Evolutionary conservation across 108 stramenopile genomes (phyloP).

Genomic region (Pseudonitzschia delicatissima): DNA sequence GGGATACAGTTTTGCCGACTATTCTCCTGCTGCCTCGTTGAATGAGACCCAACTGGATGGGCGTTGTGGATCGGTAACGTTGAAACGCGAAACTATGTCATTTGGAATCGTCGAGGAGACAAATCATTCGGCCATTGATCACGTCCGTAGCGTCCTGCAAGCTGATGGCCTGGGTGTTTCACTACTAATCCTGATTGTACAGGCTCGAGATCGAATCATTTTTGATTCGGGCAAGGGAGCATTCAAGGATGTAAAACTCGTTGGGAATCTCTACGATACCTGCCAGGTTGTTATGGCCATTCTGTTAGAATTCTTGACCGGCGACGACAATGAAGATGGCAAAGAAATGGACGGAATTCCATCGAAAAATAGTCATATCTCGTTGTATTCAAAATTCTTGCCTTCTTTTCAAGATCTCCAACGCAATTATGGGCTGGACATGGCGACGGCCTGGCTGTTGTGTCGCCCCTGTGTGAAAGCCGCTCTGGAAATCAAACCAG

Average conservation of each 20-base stretch:
- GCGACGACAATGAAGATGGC: conserved; percentile 23
- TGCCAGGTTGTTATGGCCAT: conserved; percentile 69
- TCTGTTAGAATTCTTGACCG: conserved; percentile 76
- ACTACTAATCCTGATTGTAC: conserved; percentile 72
- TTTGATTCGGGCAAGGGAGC: conserved; percentile 42
- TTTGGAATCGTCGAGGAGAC: conserved; percentile 83
- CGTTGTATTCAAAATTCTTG: conserved; percentile 52
- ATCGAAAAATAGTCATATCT: conserved; percentile 17
- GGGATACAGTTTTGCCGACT: conserved; percentile 79
- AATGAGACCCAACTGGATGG: conserved; percentile 76
- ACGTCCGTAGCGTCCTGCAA: conserved; percentile 60
- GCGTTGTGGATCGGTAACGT: conserved; percentile 56
- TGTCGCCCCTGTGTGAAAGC: conserved; percentile 35
- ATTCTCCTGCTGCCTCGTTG: conserved; percentile 69
- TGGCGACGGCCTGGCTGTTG: conserved; percentile 68
- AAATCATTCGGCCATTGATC: conserved; percentile 46
- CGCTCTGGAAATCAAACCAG: conserved; percentile 32
- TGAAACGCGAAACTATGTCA: conserved; percentile 79
- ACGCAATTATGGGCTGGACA: conserved; percentile 52
- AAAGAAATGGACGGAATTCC: conserved; percentile 20
- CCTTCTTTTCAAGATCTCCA: conserved; percentile 57
- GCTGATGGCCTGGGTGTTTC: conserved; percentile 66
- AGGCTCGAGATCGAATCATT: conserved; percentile 58
- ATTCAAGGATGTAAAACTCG: conserved; percentile 53
- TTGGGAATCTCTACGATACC: conserved; percentile 77